Evolutionary conservation across 805 yeast species (phyloP).

Genomic region (Ogataea wickerhamii): DNA sequence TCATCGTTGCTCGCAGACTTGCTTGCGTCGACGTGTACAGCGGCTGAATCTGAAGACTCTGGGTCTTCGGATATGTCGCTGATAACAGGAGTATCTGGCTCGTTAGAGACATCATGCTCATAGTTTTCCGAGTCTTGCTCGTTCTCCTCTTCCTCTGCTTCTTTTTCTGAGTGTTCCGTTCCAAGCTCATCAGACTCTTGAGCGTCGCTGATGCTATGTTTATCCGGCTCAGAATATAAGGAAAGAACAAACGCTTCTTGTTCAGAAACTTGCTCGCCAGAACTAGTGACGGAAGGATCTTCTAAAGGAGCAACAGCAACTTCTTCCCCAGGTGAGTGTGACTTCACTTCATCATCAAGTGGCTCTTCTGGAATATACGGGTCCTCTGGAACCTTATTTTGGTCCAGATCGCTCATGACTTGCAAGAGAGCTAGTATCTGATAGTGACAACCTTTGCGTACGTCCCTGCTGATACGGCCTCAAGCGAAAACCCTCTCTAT

Average conservation of each 20-base stretch:
- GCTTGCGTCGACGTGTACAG: not conserved
- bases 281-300: too few relatives aligned
- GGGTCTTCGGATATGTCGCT: not conserved
- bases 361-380: constrained; percentile 8
- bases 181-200: not conserved
- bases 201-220: not conserved
- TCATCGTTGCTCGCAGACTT: constrained; percentile 2
- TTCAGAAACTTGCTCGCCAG: too few relatives aligned
- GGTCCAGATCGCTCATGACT: constrained; percentile 11
- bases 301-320: too few relatives aligned
- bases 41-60: constrained; percentile 1
- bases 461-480: too few relatives aligned
- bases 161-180: too few relatives aligned
- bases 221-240: too few relatives aligned
- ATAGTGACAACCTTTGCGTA: too few relatives aligned
- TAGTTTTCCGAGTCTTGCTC: not conserved
- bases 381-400: constrained; percentile 5
- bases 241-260: too few relatives aligned
- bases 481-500: too few relatives aligned
- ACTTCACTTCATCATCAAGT: not conserved
- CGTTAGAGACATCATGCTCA: not conserved
- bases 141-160: not conserved
- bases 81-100: not conserved
- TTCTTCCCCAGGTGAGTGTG: too few relatives aligned
- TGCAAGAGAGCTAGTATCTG: too few relatives aligned